Evolutionary conservation across 495 filamentous ascomycete genomes (phyloP), one percentile per base, ranked within the genome.

Genomic region (Viridothelium virens): DNA sequence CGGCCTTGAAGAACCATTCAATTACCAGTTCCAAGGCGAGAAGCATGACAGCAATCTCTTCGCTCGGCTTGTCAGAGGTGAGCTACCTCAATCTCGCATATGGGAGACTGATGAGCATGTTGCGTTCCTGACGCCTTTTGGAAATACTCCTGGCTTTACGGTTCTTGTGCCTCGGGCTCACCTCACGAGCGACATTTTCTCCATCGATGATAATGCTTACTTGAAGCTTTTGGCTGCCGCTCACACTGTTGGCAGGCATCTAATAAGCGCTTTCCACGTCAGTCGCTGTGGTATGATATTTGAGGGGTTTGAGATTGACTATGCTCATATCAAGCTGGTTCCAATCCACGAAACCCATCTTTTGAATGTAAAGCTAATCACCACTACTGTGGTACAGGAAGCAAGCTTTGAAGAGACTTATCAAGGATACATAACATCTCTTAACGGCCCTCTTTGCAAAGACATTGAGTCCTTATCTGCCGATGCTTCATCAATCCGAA

Each of bases 261-360:
- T 44, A 14, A 44, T 7, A 14, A 14, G 7, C 6, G 41, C 41
- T 44, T 44, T 44, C 41, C 7, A 14, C 41, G 14, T 44, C 14
- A 7, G 14, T 44, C 41, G 1, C 7, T 63, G 63, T 50, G 68
- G 69, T 56, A 70, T 70, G 68, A 47, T 70, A 34, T 70, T 70
- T 39, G 69, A 70, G 56, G 69, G 69, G 5, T 67, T 70, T 25
- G 67, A 70, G 56, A 63, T 66, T 12, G 56, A 70, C 53, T 70
- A 70, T 63, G 67, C 69, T 16, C 69, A 69, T 59, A 38, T 69
- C 53, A 70, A 70, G 38, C 68, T 70, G 1, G 46, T 70, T 14
- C 69, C 68, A 10, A 63, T 70, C 18, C 68, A 70, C 47, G 37
- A 38, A 33, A 14, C 14, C 6, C 7, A 44, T 7, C 41, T 14